Conservation (phyloP, 2,329 filamentous ascomycete species). For the Aspergillus nomiae region DNA sequence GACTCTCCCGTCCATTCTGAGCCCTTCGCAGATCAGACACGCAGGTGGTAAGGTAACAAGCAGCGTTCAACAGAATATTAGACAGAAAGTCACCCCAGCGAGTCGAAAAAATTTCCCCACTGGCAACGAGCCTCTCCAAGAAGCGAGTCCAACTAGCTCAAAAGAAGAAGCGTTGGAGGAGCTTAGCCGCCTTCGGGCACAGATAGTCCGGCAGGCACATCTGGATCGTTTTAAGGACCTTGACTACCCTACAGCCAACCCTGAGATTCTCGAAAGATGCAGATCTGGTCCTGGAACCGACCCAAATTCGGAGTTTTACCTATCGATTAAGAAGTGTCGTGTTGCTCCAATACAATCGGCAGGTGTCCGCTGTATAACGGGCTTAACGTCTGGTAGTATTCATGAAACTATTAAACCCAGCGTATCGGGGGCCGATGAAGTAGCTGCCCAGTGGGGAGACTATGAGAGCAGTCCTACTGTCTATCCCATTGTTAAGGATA, state of each 20-base stretch:
- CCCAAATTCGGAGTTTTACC: constrained; percentile 22
- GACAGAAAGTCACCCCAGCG: not conserved
- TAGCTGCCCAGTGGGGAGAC: constrained; percentile 10
- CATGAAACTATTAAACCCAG: not conserved
- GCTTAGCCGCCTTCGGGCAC: constrained; percentile 22
- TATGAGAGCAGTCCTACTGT: constrained; percentile 17
- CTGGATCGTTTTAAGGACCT: constrained; percentile 12
- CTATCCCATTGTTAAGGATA: constrained; percentile 20
- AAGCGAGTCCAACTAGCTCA: not conserved
- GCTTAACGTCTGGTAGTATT: not conserved
- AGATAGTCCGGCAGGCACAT: constrained; percentile 21
- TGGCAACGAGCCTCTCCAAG: not conserved
- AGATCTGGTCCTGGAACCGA: constrained; percentile 32
- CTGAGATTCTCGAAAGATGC: constrained; percentile 24
- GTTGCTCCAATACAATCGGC: not conserved
- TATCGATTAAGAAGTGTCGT: constrained; percentile 16
- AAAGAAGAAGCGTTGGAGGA: constrained; percentile 20
- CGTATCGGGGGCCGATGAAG: not conserved
- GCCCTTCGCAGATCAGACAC: not conserved
- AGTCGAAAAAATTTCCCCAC: not conserved
- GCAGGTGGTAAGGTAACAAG: not conserved
- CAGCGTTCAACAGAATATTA: not conserved
- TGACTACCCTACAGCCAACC: constrained; percentile 14
- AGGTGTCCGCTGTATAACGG: not conserved
- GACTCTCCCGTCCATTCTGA: not conserved